Evolutionary conservation across 1,139 yeast genomes (phyloP).

Genomic region (Sugiyamaella paludigena): DNA sequence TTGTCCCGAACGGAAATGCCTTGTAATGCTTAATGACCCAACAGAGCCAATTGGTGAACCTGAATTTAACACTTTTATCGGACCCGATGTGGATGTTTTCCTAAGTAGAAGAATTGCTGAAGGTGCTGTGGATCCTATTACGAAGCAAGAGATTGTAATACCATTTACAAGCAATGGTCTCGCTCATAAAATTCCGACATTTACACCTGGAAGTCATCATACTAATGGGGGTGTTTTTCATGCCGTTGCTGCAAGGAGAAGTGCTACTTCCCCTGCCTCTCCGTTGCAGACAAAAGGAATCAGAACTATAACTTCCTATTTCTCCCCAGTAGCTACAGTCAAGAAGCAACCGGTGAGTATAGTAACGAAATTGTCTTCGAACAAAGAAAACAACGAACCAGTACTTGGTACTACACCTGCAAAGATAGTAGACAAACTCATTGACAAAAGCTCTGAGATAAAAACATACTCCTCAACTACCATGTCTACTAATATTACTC

Average conservation of each 20-base stretch:
- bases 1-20: constrained; percentile 51
- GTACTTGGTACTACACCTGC: too few species aligned
- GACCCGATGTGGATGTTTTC: constrained; percentile 46
- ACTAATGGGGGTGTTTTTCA: constrained; percentile 1
- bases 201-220: not conserved
- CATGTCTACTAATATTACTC: too few species aligned
- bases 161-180: constrained; percentile 1
- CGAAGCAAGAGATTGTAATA: constrained; percentile 40
- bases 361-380: too few species aligned
- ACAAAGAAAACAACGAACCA: too few species aligned
- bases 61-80: constrained; percentile 61
- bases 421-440: too few species aligned
- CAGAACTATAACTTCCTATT: constrained; percentile 9
- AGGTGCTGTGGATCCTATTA: constrained; percentile 67
- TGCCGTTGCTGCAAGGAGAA: constrained; percentile 2
- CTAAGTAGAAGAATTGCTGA: constrained; percentile 56
- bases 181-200: not conserved
- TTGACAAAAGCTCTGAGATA: too few species aligned
- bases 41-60: constrained; percentile 36
- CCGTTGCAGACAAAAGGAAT: not conserved
- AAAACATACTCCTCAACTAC: too few species aligned
- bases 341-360: too few species aligned
- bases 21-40: constrained; percentile 62
- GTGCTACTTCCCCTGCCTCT: constrained; percentile 5
- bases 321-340: constrained; percentile 7